These are phyloP conservation scores for Agrocybe praecox DNA, from an alignment of 768 basidiomycete genomes.

Conservation along the genomic window DNA sequence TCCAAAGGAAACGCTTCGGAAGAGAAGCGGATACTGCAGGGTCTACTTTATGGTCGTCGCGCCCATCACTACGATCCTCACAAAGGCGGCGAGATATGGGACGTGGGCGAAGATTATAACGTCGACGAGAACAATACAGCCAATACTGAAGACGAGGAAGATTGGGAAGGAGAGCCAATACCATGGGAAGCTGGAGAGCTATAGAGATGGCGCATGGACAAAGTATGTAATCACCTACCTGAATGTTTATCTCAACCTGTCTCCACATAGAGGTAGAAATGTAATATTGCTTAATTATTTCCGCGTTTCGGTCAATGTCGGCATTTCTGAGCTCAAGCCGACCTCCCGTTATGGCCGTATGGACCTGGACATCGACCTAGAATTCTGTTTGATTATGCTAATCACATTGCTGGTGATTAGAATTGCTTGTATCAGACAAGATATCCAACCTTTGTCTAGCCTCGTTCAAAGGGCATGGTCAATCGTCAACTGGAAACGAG, in stretches of 20 bases:
- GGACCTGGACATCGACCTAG: neutral
- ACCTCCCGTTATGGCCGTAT: no score
- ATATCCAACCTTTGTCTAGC: slow-evolving; percentile 17
- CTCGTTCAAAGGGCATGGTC: slow-evolving; percentile 28
- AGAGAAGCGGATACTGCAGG: slow-evolving; percentile 58
- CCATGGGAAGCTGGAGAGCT: slow-evolving; percentile 83
- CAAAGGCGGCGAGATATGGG: slow-evolving; percentile 78
- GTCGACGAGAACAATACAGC: slow-evolving; percentile 27
- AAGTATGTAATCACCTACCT: slow-evolving; percentile 19
- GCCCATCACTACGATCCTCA: slow-evolving; percentile 58
- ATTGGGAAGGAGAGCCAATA: slow-evolving; percentile 84
- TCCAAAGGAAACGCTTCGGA: slow-evolving; percentile 40
- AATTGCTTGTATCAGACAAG: neutral
- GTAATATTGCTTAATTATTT: slow-evolving; percentile 14
- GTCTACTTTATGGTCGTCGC: slow-evolving; percentile 61
- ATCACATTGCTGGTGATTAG: neutral
- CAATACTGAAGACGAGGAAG: slow-evolving; percentile 51
- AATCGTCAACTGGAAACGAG: slow-evolving; percentile 9
- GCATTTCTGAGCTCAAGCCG: neutral
- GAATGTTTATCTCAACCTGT: slow-evolving; percentile 21
- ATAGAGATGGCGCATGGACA: slow-evolving; percentile 31
- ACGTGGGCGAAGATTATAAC: slow-evolving; percentile 63
- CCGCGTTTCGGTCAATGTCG: slow-evolving; percentile 4
- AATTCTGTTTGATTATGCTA: neutral
- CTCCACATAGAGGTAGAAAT: slow-evolving; percentile 16